Conservation (phyloP, 495 filamentous ascomycete species). For the Neurospora pannonica region DNA sequence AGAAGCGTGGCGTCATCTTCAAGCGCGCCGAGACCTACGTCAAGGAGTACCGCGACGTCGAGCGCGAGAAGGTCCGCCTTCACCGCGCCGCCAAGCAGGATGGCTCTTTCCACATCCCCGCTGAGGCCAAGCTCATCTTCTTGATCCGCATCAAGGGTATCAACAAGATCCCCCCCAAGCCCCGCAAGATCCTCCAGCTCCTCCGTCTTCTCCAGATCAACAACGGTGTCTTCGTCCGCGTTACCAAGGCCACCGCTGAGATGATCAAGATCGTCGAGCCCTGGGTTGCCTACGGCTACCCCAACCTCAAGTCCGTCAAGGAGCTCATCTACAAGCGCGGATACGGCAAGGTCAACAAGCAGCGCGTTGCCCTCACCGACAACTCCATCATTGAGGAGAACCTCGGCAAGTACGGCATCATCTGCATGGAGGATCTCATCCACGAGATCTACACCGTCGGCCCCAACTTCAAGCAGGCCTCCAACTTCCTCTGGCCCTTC, state of each 20-base stretch:
- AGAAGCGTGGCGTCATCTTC: constrained; percentile 96
- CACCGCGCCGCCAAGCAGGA: constrained; percentile 79
- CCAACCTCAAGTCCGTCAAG: constrained; percentile 96
- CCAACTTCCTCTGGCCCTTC: constrained; percentile 99
- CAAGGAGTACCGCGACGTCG: constrained; percentile 94
- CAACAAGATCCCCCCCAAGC: constrained; percentile 99
- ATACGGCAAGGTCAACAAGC: constrained; percentile 95
- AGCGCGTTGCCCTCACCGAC: constrained; percentile 92
- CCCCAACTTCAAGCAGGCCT: constrained; percentile 99
- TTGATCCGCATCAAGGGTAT: constrained; percentile 99
- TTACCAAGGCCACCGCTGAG: constrained; percentile 96
- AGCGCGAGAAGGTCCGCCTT: constrained; percentile 97
- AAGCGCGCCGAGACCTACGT: constrained; percentile 99
- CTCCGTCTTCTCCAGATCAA: constrained; percentile 99
- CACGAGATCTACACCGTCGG: constrained; percentile 99
- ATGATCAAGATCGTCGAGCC: constrained; percentile 98
- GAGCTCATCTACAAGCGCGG: constrained; percentile 99
- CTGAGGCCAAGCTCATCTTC: constrained; percentile 95
- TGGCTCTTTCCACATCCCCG: constrained; percentile 86
- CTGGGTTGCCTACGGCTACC: constrained; percentile 97
- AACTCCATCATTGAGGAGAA: constrained; percentile 94
- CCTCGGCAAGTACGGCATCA: constrained; percentile 96
- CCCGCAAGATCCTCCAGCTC: constrained; percentile 98
- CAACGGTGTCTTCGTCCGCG: constrained; percentile 95
- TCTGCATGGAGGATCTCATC: constrained; percentile 98